phyloP scores from a whole-genome alignment of 805 yeast species.

The Candida rishiriensis region DNA sequence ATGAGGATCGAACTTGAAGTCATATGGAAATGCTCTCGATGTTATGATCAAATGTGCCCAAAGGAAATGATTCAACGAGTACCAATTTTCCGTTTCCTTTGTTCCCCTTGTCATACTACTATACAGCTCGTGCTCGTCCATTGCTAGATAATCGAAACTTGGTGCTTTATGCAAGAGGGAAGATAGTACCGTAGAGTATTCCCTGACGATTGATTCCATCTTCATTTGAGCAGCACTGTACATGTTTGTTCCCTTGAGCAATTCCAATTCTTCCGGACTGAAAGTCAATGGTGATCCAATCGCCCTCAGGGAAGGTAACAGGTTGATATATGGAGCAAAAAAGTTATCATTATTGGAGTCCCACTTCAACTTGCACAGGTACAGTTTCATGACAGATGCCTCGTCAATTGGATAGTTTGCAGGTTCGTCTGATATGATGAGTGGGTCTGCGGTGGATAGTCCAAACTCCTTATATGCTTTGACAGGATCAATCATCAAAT shows the following conservation, averaged over 20 bases:
- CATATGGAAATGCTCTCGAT: conserved; percentile 78
- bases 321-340: conserved; percentile 38
- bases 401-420: conserved; percentile 3
- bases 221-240: conserved; percentile 44
- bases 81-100: conserved; percentile 15
- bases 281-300: conserved; percentile 64
- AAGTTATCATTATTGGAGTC: not conserved
- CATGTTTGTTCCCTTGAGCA: conserved; percentile 60
- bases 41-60: conserved; percentile 74
- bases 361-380: conserved; percentile 10
- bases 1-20: conserved; percentile 36
- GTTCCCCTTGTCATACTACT: conserved; percentile 14
- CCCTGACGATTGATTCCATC: conserved; percentile 41
- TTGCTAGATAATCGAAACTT: conserved; percentile 3
- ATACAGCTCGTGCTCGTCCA: conserved; percentile 4
- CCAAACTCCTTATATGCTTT: conserved; percentile 16
- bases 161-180: not conserved
- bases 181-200: conserved; percentile 38
- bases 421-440: too few relatives aligned
- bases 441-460: not conserved
- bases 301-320: conserved; percentile 40
- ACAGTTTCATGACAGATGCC: conserved; percentile 15
- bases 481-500: conserved; percentile 21
- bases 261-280: conserved; percentile 42
- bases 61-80: conserved; percentile 51